Evolutionary conservation across 2,329 filamentous ascomycete genomes (phyloP), one percentile per base, ranked within the genome.

Genomic region (Balansia obtecta): DNA sequence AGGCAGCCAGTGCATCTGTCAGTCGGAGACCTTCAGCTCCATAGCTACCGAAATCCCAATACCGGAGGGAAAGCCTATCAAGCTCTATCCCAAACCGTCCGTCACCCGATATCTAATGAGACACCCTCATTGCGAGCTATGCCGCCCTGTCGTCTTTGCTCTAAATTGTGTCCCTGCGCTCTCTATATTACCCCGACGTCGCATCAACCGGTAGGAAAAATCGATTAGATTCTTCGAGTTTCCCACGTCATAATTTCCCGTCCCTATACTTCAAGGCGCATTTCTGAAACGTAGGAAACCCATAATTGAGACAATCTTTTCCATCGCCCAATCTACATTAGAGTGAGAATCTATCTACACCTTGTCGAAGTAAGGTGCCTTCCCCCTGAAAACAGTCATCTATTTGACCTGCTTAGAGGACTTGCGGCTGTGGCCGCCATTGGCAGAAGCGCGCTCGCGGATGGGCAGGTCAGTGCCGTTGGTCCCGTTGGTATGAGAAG

Each of bases 361-460:
- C 27, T 8, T 27, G 27, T 5, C 27, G 27, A n/a, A n/a, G n/a
- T 5, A 27, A 27, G 27, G 27, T 27, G 27, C 27, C 27, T 27
- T 27, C 8, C 7, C 2, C 27, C 4, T 7, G 27, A 27, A 8
- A 27, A 27, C 27, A 27, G 6, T 22, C 38, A 27, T 6, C 53
- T 63, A 66, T 50, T 67, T 64, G 50, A 60, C 59, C 53, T 57
- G 58, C 60, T 66, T 63, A 43, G 65, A 63, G 34, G 62, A 56
- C 50, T 66, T 65, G 52, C 62, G 57, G 51, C 60, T 59, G 57
- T 64, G 63, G n/a, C 55, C 54, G 20, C 53, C 55, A 53, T 56
- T 62, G 41, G 62, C 57, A 40, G 60, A 52, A 34, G 49, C 52
- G 20, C 56, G 53, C 51, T 66, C 57, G 37, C 65, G 68, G 40